Conservation (phyloP, 495 filamentous ascomycete genomes). For the Tuber brumale region DNA sequence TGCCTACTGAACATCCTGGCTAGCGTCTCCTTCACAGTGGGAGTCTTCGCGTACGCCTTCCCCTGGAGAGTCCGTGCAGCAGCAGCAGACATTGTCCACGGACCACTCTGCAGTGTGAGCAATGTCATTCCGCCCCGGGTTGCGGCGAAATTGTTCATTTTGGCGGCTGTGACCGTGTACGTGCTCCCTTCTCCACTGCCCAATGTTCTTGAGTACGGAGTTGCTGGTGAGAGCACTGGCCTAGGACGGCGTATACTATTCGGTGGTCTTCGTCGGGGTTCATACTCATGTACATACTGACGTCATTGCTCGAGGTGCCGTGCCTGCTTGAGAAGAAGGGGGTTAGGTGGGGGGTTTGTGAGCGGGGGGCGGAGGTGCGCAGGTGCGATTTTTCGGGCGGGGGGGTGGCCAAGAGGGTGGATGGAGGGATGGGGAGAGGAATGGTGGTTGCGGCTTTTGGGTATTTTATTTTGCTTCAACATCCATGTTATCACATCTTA, state of each 20-base stretch:
- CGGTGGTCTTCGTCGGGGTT: neutral
- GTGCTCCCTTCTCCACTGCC: neutral
- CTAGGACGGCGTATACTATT: neutral
- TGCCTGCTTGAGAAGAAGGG: neutral
- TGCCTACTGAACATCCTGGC: neutral
- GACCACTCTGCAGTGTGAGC: neutral
- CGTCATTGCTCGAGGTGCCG: neutral
- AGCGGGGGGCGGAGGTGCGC: neutral
- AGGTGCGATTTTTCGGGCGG: no score
- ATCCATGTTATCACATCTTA: neutral
- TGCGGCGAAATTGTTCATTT: slow-evolving; percentile 46
- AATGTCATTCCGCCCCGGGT: slow-evolving; percentile 43
- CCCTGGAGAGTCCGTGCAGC: neutral
- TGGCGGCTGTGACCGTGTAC: slow-evolving; percentile 34
- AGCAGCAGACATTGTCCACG: no score
- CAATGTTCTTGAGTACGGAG: neutral
- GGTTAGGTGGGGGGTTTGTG: neutral
- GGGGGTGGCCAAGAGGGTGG: slow-evolving; percentile 31
- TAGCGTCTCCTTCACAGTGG: neutral
- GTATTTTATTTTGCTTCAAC: neutral
- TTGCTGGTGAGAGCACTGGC: neutral
- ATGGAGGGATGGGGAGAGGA: neutral
- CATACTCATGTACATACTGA: neutral
- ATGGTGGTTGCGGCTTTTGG: neutral
- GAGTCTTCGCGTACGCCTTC: neutral